Percentiles rank a stretch among this genome's conserved stretches.
phyloP scores from a whole-genome alignment of 2,329 filamentous ascomycete species.

The Immersiporthe knoxdaviesiana region DNA sequence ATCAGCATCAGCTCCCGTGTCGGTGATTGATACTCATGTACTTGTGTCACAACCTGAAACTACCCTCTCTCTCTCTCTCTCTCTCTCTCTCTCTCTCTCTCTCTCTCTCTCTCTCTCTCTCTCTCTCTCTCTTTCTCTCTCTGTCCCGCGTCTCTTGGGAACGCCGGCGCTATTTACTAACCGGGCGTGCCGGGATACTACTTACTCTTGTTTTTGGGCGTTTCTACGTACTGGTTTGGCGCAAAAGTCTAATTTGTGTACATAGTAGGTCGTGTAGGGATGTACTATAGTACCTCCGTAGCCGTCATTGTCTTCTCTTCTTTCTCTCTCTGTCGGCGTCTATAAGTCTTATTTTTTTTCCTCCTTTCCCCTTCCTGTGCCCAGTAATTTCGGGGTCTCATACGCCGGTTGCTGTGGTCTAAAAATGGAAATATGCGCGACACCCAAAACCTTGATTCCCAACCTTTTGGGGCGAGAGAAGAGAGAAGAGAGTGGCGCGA shows the following conservation, averaged over 20 bases:
- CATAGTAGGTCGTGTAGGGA: background rate
- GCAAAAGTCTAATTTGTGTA: background rate
- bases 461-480: background rate
- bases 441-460: background rate
- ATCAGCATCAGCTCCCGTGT: background rate
- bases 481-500: background rate
- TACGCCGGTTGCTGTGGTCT: background rate
- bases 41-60: background rate
- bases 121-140: background rate
- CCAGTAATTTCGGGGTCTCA: background rate
- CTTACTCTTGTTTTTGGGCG: background rate
- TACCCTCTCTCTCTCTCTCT: background rate
- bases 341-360: background rate
- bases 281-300: no score
- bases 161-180: background rate
- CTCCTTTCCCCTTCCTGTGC: background rate
- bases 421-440: background rate
- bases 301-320: no score
- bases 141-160: background rate
- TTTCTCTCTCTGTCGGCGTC: no score
- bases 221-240: background rate
- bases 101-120: background rate
- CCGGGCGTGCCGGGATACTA: background rate
- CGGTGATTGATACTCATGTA: background rate
- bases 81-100: background rate